phyloP scores from a whole-genome alignment of 495 filamentous ascomycete genomes.

The Aspergillus conjunctus region DNA sequence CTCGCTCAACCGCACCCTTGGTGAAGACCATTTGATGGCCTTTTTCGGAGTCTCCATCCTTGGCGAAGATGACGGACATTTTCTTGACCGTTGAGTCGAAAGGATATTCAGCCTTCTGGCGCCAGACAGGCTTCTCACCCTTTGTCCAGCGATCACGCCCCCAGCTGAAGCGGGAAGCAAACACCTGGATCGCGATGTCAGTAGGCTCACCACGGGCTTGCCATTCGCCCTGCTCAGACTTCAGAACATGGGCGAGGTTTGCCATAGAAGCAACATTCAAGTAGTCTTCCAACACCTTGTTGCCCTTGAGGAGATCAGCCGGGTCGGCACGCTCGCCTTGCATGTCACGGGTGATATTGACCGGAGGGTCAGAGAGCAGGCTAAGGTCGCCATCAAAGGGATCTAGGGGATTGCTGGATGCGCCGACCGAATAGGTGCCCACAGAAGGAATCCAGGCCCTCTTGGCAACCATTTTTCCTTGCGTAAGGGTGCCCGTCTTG shows the following conservation, averaged over 20 bases:
- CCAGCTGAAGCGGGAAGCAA: slow-evolving; percentile 64
- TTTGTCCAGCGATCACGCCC: slow-evolving; percentile 54
- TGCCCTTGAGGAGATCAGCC: slow-evolving; percentile 43
- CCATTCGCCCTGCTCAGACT: slow-evolving; percentile 54
- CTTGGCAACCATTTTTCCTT: slow-evolving; percentile 77
- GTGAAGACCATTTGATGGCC: slow-evolving; percentile 58
- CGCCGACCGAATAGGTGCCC: slow-evolving; percentile 62
- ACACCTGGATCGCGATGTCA: slow-evolving; percentile 71
- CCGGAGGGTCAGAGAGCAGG: slow-evolving; percentile 39
- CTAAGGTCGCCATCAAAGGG: slow-evolving; percentile 56
- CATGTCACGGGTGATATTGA: slow-evolving; percentile 33
- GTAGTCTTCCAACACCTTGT: slow-evolving; percentile 50
- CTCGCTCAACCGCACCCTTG: slow-evolving; percentile 80
- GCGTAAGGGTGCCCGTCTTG: slow-evolving; percentile 72
- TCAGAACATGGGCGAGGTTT: slow-evolving; percentile 62
- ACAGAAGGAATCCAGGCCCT: slow-evolving; percentile 75
- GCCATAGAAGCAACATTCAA: slow-evolving; percentile 65
- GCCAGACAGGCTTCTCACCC: slow-evolving; percentile 56
- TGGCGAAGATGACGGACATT: slow-evolving; percentile 65
- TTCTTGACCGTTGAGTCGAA: slow-evolving; percentile 72
- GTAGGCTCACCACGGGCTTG: slow-evolving; percentile 67
- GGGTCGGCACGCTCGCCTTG: slow-evolving; percentile 31
- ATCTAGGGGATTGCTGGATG: slow-evolving; percentile 58
- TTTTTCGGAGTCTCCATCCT: slow-evolving; percentile 30
- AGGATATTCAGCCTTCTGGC: slow-evolving; percentile 61